Evolutionary conservation across 352 stramenopile species (phyloP), one percentile per base, ranked within the genome.

Genomic region (Halophytophthora polymorphica): DNA sequence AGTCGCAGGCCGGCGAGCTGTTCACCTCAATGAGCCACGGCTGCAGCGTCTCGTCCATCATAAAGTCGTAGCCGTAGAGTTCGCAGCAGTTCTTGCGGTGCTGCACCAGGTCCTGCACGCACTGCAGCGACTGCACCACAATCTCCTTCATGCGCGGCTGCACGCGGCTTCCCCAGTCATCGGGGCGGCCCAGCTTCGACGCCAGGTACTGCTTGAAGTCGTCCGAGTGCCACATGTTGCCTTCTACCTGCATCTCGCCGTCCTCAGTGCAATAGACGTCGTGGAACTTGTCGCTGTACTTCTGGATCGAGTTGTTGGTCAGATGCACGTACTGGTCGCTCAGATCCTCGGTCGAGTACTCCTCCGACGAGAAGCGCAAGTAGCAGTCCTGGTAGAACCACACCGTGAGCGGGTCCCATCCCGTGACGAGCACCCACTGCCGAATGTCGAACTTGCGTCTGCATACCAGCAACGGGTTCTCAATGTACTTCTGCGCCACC

Each of bases 21-120:
- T 98, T 98, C 31, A 98, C 88, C 50, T 97, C 90, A 47, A 97
- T 97, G 22, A 97, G 77, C 89, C 86, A 97, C 44, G 86, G 80
- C 35, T 68, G 74, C 28, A 94, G 61, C 10, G 77, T 58, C 15
- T 91, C 73, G 66, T 97, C 88, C 34, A 98, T 44, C 92, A 98
- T 98, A 39, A 97, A 97, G 55, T 98, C 92, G 66, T 95, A 97
- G 13, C 91, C 90, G 50, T 95, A 98, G 15, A 98, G 62, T 57
- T 98, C 92, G 58, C 88, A 98, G 33, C 71, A 91, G 56, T 97
- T 96, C 41, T 77, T 75, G 44, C 92, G 88, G 41, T 95, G 76
- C 53, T 95, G 72, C 17, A 98, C 74, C 47, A 77, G 63, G 46
- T 97, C 89, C 57, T 96, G 84, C 6, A 86, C 88, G 53, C 86